Percentiles rank a stretch among this genome's conserved stretches.
Conservation (phyloP, 306 rosid genomes). For the Lagenaria siceraria region DNA sequence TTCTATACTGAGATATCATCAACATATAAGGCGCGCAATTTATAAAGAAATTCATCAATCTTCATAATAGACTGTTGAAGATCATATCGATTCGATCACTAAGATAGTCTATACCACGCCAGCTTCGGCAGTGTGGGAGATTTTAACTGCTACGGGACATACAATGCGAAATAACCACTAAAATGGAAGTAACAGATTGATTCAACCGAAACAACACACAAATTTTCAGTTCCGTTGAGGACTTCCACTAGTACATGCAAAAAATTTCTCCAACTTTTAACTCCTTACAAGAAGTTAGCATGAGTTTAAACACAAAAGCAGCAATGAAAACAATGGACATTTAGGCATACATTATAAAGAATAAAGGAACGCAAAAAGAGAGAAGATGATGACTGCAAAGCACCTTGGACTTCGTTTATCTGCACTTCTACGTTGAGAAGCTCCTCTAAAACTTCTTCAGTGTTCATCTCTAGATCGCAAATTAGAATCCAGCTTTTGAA, state of each 20-base stretch:
- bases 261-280: background rate
- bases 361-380: background rate
- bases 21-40: background rate
- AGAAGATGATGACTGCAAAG: background rate
- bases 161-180: background rate
- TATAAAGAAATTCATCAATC: background rate
- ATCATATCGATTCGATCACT: background rate
- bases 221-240: background rate
- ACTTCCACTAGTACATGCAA: background rate
- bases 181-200: background rate
- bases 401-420: slow-evolving; percentile 74
- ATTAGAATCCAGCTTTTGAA: background rate
- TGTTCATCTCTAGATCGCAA: slow-evolving; percentile 30
- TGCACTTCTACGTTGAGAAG: slow-evolving; percentile 54
- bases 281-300: background rate
- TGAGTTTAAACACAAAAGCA: background rate
- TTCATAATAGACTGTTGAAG: background rate
- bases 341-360: background rate
- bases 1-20: background rate
- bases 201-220: background rate
- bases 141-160: background rate
- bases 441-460: slow-evolving; percentile 46
- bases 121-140: background rate
- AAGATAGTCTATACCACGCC: background rate
- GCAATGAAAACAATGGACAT: background rate